Base-by-base conservation (phyloP, 2,329 filamentous ascomycete genomes). In the Lachnellula arida region DNA sequence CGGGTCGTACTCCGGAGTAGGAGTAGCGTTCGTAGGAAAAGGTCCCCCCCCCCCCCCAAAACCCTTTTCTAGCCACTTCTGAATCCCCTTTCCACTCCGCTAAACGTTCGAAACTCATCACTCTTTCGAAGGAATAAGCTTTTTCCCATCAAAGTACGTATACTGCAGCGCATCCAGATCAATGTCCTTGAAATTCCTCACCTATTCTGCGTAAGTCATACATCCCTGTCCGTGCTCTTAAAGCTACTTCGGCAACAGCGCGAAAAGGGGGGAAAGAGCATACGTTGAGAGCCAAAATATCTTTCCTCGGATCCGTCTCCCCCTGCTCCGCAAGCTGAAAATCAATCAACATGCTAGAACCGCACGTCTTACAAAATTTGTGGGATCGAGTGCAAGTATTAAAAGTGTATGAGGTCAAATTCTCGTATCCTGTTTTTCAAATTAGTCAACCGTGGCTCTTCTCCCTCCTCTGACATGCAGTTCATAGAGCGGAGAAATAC, bases 291-390 rank as follows among this genome's bases (percentile, higher is more conserved):
- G 54, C 60, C 14, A 66, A 6, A 12, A 54, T 52, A 51, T 64
- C 61, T 11, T 63, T 60, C n/a, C 56, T 59, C 11, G 63, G 58
- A 46, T 62, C 63, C 3, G 37, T 54, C 25, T 51, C 52, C 12
- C 48, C 58, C 3, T 46, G 46, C 8, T 51, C 49, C 12, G 46
- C 56, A 5, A 43, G 40, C 8, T 39, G 15, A 11, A 64, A 50
- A 49, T 65, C 64, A 51, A 66, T 59, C 35, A 64, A 28, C 2
- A 66, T 35, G 28, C 55, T 62, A 19, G 57, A 61, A 5, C 63
- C 64, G 25, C 64, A 66, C 11, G 19, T 54, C 44, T 57, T 63
- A 34, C 63, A 67, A 52, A 67, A 66, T 25, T 58, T 59, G 25
- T 65, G 61, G 5, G 42, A 32, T 15, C 53, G 56, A 17, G 44